Percentiles rank a stretch among this genome's conserved stretches.
Conservation (phyloP, 805 yeast genomes). For the Starmerella floricola region DNA sequence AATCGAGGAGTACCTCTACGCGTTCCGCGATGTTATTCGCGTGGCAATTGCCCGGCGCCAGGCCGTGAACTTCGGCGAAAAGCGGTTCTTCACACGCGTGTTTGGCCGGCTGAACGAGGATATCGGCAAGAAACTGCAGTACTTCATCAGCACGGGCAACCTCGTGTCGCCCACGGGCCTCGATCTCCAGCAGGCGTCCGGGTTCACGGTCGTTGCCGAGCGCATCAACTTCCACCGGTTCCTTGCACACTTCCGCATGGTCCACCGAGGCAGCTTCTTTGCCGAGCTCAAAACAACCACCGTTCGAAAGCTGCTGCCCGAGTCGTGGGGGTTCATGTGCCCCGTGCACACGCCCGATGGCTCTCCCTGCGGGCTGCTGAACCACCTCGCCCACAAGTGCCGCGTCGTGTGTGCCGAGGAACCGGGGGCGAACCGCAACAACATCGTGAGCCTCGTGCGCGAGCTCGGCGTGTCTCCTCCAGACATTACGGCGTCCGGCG, state of each 20-base stretch:
- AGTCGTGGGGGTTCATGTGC: conserved; percentile 97
- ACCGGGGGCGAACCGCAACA: conserved; percentile 5
- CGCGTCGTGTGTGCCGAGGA: conserved; percentile 51
- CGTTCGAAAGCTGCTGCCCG: conserved; percentile 90
- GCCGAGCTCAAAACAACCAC: conserved; percentile 96
- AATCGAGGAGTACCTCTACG: conserved; percentile 79
- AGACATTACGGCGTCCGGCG: conserved; percentile 72
- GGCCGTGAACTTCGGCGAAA: conserved; percentile 71
- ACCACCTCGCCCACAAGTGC: conserved; percentile 95
- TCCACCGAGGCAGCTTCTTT: conserved; percentile 97
- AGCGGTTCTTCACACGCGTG: conserved; percentile 70
- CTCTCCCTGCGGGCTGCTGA: conserved; percentile 94
- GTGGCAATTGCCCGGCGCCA: conserved; percentile 66
- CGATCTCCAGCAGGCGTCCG: conserved; percentile 94
- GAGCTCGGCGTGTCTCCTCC: conserved; percentile 67
- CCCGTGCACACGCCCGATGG: conserved; percentile 99
- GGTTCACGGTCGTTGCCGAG: conserved; percentile 97
- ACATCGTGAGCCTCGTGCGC: conserved; percentile 42
- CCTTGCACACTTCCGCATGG: conserved; percentile 98
- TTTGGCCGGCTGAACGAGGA: conserved; percentile 75
- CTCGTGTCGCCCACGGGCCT: conserved; percentile 93
- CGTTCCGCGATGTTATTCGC: conserved; percentile 59
- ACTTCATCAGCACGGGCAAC: conserved; percentile 93
- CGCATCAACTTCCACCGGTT: conserved; percentile 95
- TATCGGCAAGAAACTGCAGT: conserved; percentile 87